Evolutionary conservation across 805 yeast species (phyloP), one percentile per base, ranked within the genome.

Genomic region (Saccharomycopsis amapae): DNA sequence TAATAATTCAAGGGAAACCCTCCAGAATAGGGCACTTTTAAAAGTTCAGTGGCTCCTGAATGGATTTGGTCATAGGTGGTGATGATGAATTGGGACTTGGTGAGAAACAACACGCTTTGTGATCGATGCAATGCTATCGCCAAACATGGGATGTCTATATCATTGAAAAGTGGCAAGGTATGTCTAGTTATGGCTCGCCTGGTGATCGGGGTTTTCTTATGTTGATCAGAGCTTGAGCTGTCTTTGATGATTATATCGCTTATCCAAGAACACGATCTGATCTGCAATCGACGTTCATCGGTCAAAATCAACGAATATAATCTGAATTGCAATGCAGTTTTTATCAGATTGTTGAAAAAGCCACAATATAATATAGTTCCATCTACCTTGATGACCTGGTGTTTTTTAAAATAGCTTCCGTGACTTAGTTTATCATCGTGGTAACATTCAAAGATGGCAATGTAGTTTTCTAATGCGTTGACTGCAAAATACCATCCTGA

Each of bases 1-100:
- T 44, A 28, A 22, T 24, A 39, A 19, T 24, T 38, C 12, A 39
- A n/a, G 17, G 47, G 46, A 25, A 47, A 43, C 2, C 17, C 35
- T 10, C 44, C 42, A 2, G 12, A 3, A 37, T 26, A 37, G 5
- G 6, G 12, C 9, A 24, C 18, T 13, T 26, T 31, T 7, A 17
- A 23, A 19, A 47, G 15, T 22, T 23, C 35, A 5, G 22, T 17
- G 3, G 5, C 38, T 6, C 44, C 47, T 15, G 46, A 30, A 19
- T 38, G 47, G 12, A 47, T 43, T 25, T 42, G 39, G 13, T 40
- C 24, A 22, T 28, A 17, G 20, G 30, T 33, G n/a, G 43, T 12
- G 3, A 43, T 7, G 10, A n/a, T n/a, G 3, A 41, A 13, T 4
- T 20, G 35, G 12, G 17, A 5, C 19, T 43, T 41, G 18, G 33